Base-by-base conservation (phyloP, 176 grass and related monocot genomes). In the Aegilops bicornis region DNA sequence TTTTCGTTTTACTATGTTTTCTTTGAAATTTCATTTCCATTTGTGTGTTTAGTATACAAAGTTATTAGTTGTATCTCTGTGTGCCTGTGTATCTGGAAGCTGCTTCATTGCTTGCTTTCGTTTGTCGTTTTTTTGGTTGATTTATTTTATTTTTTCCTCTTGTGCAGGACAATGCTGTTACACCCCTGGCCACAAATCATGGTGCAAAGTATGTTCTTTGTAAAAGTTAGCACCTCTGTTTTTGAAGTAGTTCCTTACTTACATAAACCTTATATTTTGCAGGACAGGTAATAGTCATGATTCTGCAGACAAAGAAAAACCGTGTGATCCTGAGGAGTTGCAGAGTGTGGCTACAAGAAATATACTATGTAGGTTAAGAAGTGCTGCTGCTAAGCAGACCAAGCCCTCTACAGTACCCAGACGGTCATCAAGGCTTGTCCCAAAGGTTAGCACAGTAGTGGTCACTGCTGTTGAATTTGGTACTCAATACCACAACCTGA, bases 361-460 rank as follows among this genome's bases (percentile, higher is more conserved):
- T 78, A 90, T 86, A 82, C 36, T 86, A 85, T 85, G 82, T 78
- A 92, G 85, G 84, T 96, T 96, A 85, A 92, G 92, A 77, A 97
- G 88, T 82, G 86, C 89, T 86, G 89, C 69, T 29, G 87, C 88
- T 79, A 91, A 71, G 87, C 73, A 90, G 85, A 43, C 45, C 27
- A 88, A 87, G 23, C 31, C 79, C 79, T 64, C 85, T 87, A 78
- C 61, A 42, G 24, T 79, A 58, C 90, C 74, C 79, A 93, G 94
- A 85, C 85, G 94, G 14, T 96, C 94, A 37, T 47, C 89, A 54
- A 85, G 94, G 86, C 82, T 93, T 87, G 69, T 91, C 76, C 71
- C 89, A 73, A 89, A 93, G 89, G 89, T 96, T 86, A 74, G 73
- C 4, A 17, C 7, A 47, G 45, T 30, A 76, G 78, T 82, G 64